Conservation (phyloP, 345 rosid genomes). For the Orychophragmus violaceus region DNA sequence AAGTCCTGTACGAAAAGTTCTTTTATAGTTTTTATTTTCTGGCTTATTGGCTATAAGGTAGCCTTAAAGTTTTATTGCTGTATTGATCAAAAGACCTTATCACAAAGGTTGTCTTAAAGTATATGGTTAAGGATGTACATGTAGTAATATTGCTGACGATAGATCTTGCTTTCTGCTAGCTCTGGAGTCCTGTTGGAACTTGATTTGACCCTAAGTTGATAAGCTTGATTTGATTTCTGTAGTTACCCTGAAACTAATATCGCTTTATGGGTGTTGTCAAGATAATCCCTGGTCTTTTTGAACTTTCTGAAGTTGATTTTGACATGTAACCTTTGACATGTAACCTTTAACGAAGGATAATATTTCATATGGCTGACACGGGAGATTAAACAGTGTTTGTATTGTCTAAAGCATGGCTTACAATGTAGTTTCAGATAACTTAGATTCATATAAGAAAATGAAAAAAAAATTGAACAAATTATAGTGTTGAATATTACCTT, state of each 20-base stretch:
- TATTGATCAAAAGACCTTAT: conserved; percentile 22
- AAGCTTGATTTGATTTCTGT: conserved; percentile 25
- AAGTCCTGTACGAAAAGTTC: conserved; percentile 11
- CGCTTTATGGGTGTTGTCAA: neutral
- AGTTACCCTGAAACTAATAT: conserved; percentile 2
- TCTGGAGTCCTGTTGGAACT: conserved; percentile 21
- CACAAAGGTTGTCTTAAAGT: conserved; percentile 15
- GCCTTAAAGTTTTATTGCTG: neutral
- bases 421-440: neutral
- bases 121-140: conserved; percentile 1
- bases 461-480: neutral
- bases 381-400: neutral
- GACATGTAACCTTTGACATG: conserved; percentile 14
- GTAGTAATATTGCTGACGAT: conserved; percentile 7
- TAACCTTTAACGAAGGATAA: conserved; percentile 1
- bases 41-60: conserved; percentile 7
- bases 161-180: conserved; percentile 4
- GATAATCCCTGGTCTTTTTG: neutral
- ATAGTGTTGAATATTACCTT: neutral
- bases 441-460: neutral
- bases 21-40: conserved; percentile 11
- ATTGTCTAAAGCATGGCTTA: neutral
- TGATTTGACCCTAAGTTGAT: conserved; percentile 11
- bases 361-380: neutral
- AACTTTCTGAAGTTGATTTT: conserved; percentile 3